These are phyloP conservation scores for Dothideomycetes sp. DNA, from an alignment of 2,329 filamentous ascomycete genomes.

Conservation along the genomic window DNA sequence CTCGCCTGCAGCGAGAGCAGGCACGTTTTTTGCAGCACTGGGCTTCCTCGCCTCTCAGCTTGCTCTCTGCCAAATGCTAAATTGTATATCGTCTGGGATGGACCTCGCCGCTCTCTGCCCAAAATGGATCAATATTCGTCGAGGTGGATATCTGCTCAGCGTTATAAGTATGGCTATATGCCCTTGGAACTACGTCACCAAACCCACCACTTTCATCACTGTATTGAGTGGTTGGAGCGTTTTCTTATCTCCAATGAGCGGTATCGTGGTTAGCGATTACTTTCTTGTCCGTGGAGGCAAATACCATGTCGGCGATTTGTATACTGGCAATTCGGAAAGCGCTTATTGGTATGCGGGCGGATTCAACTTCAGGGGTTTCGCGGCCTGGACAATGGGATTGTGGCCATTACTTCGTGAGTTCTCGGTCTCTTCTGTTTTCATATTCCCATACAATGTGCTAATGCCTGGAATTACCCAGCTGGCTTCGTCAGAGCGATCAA, in stretches of 20 bases:
- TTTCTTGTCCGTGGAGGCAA: slow-evolving; percentile 28
- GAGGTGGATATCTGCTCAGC: slow-evolving; percentile 40
- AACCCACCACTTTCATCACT: slow-evolving; percentile 35
- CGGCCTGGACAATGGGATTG: slow-evolving; percentile 28
- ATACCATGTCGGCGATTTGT: slow-evolving; percentile 34
- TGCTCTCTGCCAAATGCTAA: slow-evolving; percentile 34
- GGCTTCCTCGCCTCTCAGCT: slow-evolving; percentile 36
- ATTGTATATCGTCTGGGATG: slow-evolving; percentile 42
- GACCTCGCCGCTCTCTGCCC: slow-evolving; percentile 44
- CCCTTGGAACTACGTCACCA: slow-evolving; percentile 42
- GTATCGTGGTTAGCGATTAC: slow-evolving; percentile 36
- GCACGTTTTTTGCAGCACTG: slow-evolving; percentile 35
- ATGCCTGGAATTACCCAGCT: neutral
- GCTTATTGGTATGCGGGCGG: slow-evolving; percentile 34
- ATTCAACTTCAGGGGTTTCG: slow-evolving; percentile 33
- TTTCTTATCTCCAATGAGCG: slow-evolving; percentile 34
- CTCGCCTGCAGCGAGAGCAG: slow-evolving; percentile 26
- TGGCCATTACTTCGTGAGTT: neutral
- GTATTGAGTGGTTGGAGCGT: slow-evolving; percentile 35
- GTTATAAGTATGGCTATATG: slow-evolving; percentile 34
- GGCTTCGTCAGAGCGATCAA: neutral
- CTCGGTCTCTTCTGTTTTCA: neutral
- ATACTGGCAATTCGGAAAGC: slow-evolving; percentile 22
- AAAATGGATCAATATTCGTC: slow-evolving; percentile 44
- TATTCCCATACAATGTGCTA: neutral